Evolutionary conservation across 2,329 filamentous ascomycete genomes (phyloP), one percentile per base, ranked within the genome.

Genomic region (Penicillium decumbens): DNA sequence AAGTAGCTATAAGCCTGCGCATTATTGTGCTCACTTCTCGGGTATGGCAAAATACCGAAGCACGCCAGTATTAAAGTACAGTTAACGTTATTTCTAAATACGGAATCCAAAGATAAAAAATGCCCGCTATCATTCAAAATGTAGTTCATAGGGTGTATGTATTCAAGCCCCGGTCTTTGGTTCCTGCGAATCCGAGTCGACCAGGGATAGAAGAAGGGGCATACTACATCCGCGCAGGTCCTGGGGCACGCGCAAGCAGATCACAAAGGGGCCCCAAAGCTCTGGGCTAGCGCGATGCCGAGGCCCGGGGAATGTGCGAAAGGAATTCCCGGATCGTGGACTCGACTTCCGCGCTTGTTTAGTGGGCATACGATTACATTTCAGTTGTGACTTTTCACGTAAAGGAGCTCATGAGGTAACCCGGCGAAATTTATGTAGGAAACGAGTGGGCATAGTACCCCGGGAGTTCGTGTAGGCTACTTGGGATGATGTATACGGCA

Each of bases 241-340:
- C n/a, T 4, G 25, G 9, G 1, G n/a, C 15, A 42, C 25, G 10
- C 30, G 12, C 10, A 33, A 43, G 29, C 20, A 35, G 29, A 35
- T 45, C 37, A 15, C 10, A 10, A 38, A 45, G 42, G 38, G 43
- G 18, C 40, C 27, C 27, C 39, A 18, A 23, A 13, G 6, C 3
- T 13, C 25, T 44, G 40, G 35, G 27, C 30, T 6, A 32, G 28
- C 40, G 33, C n/a, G 33, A 6, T 40, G 9, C 40, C 37, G 30
- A 41, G 40, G 49, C 4, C 40, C 37, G 30, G 37, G 40, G 49
- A 51, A 51, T 51, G 44, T 18, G 28, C 24, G 23, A 41, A 32
- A 13, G 20, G 27, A 40, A 32, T 40, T 46, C 9, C 9, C 12
- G 20, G 37, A 15, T 42, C 43, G 28, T 25, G 39, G 12, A 25